phyloP scores from a whole-genome alignment of 192 early-diverging fungal genomes.

The Coemansia sp. region DNA sequence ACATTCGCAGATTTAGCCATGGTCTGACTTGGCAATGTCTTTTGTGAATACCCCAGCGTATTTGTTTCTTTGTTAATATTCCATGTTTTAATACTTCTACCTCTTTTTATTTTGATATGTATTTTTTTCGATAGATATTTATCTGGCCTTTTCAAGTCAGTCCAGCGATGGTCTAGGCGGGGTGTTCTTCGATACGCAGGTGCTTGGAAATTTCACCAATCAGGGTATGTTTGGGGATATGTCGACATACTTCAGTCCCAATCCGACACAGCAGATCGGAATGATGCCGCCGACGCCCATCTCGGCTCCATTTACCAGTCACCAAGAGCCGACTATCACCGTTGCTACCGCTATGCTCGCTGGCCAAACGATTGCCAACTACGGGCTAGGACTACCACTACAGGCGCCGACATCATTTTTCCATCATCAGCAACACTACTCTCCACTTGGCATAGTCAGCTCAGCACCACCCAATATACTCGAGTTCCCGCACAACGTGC shows the following conservation, averaged over 20 bases:
- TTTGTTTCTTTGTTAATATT: not conserved
- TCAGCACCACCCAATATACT: constrained; percentile 48
- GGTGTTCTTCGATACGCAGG: constrained; percentile 29
- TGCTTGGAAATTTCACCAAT: constrained; percentile 15
- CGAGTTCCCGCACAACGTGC: constrained; percentile 33
- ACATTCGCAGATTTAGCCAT: not conserved
- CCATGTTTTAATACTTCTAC: too few species aligned
- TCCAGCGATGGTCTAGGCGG: constrained; percentile 26
- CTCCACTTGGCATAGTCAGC: constrained; percentile 14
- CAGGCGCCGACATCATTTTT: not conserved
- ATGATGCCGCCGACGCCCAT: constrained; percentile 41
- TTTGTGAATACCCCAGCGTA: not conserved
- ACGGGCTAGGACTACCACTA: constrained; percentile 18
- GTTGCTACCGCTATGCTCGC: not conserved
- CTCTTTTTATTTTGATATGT: not conserved
- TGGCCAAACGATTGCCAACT: not conserved
- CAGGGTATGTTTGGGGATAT: constrained; percentile 7
- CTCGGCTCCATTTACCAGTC: constrained; percentile 15
- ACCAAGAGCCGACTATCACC: too few species aligned
- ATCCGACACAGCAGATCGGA: constrained; percentile 17
- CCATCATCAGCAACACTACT: not conserved
- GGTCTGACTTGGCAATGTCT: not conserved
- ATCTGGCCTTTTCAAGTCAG: constrained; percentile 27
- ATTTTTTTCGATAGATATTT: constrained; percentile 34
- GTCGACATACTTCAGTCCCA: not conserved